Percentiles rank a stretch among this genome's conserved stretches.
Evolutionary conservation across 352 stramenopile species (phyloP).

Genomic region (Halophytophthora batemanensis): DNA sequence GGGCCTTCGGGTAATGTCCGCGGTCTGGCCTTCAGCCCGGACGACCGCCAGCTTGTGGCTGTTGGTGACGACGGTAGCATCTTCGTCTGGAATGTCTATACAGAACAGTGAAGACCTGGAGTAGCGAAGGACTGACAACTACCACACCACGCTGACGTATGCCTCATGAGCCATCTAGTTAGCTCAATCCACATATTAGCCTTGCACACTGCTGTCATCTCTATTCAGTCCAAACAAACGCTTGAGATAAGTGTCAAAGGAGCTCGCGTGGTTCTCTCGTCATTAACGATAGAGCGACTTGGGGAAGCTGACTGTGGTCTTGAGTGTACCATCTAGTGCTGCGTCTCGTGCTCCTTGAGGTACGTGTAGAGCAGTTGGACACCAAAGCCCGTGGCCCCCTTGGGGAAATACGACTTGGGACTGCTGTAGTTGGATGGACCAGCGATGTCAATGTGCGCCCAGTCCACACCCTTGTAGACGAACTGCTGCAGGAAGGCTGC

Average conservation of each 20-base stretch:
- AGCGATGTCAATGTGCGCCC: slow-evolving; percentile 90
- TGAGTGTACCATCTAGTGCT: slow-evolving; percentile 22
- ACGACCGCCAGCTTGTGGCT: slow-evolving; percentile 90
- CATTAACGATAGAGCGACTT: too few species aligned
- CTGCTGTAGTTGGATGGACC: slow-evolving; percentile 82
- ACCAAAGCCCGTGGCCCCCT: slow-evolving; percentile 83
- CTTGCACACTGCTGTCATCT: neutral
- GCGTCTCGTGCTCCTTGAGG: slow-evolving; percentile 64
- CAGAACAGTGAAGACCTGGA: slow-evolving; percentile 18
- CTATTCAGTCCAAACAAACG: neutral
- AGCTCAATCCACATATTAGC: neutral
- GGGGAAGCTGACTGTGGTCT: too few species aligned
- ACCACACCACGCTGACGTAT: slow-evolving; percentile 5
- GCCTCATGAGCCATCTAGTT: neutral
- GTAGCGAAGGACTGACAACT: slow-evolving; percentile 20
- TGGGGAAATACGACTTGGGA: slow-evolving; percentile 82
- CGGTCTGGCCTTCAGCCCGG: slow-evolving; percentile 82
- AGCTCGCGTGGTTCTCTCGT: neutral
- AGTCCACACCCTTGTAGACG: slow-evolving; percentile 80
- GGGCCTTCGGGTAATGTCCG: slow-evolving; percentile 79
- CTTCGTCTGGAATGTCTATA: slow-evolving; percentile 93
- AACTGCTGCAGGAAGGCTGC: slow-evolving; percentile 90
- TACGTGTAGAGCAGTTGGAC: slow-evolving; percentile 87
- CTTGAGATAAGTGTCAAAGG: neutral
- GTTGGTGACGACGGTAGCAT: slow-evolving; percentile 90